Conservation (phyloP, 768 basidiomycete genomes). For the Pleurotus djamor region DNA sequence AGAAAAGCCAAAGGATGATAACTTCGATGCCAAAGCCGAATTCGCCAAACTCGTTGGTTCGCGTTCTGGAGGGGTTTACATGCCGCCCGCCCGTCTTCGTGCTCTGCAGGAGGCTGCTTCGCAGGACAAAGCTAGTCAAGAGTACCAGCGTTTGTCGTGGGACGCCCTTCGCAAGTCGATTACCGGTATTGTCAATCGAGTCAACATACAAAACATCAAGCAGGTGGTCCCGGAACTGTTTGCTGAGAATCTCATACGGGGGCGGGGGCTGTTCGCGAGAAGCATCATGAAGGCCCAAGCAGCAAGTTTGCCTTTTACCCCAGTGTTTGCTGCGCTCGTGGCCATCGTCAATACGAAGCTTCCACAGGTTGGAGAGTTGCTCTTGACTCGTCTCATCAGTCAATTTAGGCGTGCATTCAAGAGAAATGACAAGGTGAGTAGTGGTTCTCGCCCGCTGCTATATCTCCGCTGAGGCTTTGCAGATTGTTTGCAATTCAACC, state of each 20-base stretch:
- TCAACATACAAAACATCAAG: constrained; percentile 97
- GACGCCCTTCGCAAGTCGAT: constrained; percentile 96
- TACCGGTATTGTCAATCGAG: constrained; percentile 99
- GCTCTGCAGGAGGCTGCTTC: constrained; percentile 86
- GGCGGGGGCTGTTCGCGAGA: constrained; percentile 87
- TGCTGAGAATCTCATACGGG: constrained; percentile 90
- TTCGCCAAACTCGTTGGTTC: constrained; percentile 84
- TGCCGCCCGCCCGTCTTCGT: constrained; percentile 91
- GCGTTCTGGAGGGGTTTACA: constrained; percentile 92
- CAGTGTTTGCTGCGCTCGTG: constrained; percentile 93
- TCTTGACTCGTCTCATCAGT: constrained; percentile 85
- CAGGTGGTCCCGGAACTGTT: constrained; percentile 90
- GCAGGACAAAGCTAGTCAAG: constrained; percentile 77
- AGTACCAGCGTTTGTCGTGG: constrained; percentile 96
- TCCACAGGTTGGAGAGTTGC: constrained; percentile 92
- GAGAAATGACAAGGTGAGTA: constrained; percentile 90
- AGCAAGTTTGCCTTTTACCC: constrained; percentile 95
- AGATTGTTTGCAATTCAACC: constrained; percentile 93
- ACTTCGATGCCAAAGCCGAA: constrained; percentile 77
- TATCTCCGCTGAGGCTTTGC: neutral
- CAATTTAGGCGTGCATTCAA: constrained; percentile 96
- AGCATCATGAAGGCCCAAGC: constrained; percentile 99
- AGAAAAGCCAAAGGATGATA: constrained; percentile 42
- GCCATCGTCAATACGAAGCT: constrained; percentile 97
- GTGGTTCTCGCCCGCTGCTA: neutral